phyloP scores from a whole-genome alignment of 75 land plant species.

The Picea glauca region DNA sequence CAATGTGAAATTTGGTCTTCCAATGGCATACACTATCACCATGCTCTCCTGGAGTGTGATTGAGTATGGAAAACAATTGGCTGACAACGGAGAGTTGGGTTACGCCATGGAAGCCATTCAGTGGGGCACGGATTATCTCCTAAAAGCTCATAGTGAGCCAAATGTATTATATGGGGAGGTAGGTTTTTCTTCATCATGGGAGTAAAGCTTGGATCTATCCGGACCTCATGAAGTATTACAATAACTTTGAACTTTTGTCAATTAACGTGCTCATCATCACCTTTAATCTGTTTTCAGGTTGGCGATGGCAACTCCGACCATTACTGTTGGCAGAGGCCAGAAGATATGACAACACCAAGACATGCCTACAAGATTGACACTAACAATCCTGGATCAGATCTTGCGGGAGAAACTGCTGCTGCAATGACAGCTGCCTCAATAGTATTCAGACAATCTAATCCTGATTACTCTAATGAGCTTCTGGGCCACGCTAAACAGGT shows the following conservation, averaged over 20 bases:
- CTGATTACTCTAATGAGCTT: slow-evolving; percentile 63
- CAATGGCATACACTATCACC: slow-evolving; percentile 62
- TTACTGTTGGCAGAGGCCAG: slow-evolving; percentile 60
- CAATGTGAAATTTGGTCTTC: slow-evolving; percentile 56
- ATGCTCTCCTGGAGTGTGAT: slow-evolving; percentile 62
- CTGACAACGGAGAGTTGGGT: slow-evolving; percentile 28
- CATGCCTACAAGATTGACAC: slow-evolving; percentile 48
- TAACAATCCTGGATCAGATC: slow-evolving; percentile 63
- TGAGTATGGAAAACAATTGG: slow-evolving; percentile 41
- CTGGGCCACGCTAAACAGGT: slow-evolving; percentile 73
- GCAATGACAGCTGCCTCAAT: slow-evolving; percentile 92
- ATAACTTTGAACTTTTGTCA: neutral
- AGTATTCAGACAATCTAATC: slow-evolving; percentile 53
- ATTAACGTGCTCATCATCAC: neutral
- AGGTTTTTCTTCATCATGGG: neutral
- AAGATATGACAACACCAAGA: slow-evolving; percentile 58
- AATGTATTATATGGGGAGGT: slow-evolving; percentile 58
- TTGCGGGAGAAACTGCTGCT: slow-evolving; percentile 86
- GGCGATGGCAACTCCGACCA: slow-evolving; percentile 60
- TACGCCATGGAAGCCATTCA: slow-evolving; percentile 51
- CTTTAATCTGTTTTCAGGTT: slow-evolving; percentile 20
- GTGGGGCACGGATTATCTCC: slow-evolving; percentile 59
- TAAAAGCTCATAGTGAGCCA: slow-evolving; percentile 56
- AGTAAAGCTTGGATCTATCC: neutral
- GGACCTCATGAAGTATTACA: neutral